Evolutionary conservation across 2,329 filamentous ascomycete species (phyloP), one percentile per base, ranked within the genome.

Genomic region (Aspergillus felis): DNA sequence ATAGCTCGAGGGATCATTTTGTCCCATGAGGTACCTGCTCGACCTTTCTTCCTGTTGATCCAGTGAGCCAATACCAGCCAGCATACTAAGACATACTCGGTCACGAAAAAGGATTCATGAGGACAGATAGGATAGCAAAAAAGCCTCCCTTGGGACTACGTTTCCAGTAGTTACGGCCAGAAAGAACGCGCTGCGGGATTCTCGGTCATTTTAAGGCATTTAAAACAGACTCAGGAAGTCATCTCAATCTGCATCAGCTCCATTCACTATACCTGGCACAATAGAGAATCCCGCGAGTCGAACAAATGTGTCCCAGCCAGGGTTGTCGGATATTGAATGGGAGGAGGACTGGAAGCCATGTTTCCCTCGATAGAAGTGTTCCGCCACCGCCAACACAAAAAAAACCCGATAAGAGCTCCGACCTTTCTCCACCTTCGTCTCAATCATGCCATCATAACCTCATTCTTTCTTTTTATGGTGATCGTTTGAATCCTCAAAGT

Each of bases 331-430:
- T 17, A n/a, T 35, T 14, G 6, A 17, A 35, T 3, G 32, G 14
- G 32, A 17, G 14, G 32, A 17, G 8, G 14, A 35, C 5, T 7
- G 32, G 14, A 38, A 38, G 32, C 32, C 14, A n/a, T 38, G 7
- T 38, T 38, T 38, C 5, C 32, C 32, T 38, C 4, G 12, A 32
- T 32, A 14, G 29, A 14, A 14, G 29, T 17, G 27, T 32, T 29
- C 46, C 54, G 54, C 57, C 57, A 54, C 57, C 57, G 51, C 50
- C 54, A 56, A 28, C 53, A 35, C 17, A 7, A 22, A 17, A 29
- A 29, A n/a, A 48, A 25, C 17, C 17, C 8, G 22, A n/a, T 22
- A 14, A 51, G 25, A 46, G n/a, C 17, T n/a, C 41, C 8, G n/a
- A 47, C 10, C 44, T 47, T 14, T 47, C 29, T 51, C 50, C 28